Evolutionary conservation across 148 eudicot genomes (phyloP), one percentile per base, ranked within the genome.

Genomic region (Chenopodium album): DNA sequence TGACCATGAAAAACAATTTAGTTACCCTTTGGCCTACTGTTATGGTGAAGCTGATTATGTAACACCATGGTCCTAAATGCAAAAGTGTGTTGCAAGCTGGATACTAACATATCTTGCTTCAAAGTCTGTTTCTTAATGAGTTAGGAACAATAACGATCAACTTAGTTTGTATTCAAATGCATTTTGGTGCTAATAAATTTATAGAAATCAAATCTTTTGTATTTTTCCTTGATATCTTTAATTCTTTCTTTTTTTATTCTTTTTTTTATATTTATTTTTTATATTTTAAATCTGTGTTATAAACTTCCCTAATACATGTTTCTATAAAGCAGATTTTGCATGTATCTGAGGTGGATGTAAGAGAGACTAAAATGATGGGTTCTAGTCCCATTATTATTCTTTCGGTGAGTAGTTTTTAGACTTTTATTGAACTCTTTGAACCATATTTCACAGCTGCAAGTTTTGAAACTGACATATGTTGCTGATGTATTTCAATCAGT

Each of bases 351-450:
- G 92, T 86, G 73, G 97, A 94, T 70, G 90, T 94, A 54, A 87
- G 89, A 84, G 99, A 92, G 88, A 96, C 95, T 75, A 94, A 94
- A 85, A 94, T 96, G 97, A 91, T 92, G 98, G 99, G 99, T 59
- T 88, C 84, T 71, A 92, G 90, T 76, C 99, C 99, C 67, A 84
- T 94, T 67, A 91, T 96, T 37, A 91, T 94, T 83, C 87, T 96
- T 17, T 80, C 37, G 82, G 99, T 96, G 83, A 72, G 92, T 81
- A 77, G 44, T 79, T 22, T 72, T 54, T 26, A 1, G 64, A 22
- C 46, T 82, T 50, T 81, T 29, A 17, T 2, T 37, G 4, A 8
- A 64, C 29, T 76, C 9, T 32, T 1, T 80, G 46, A 29, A 16
- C 20, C 26, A 44, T 1, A 74, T 63, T 70, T 28, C 13, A 59